A percentile compares a stretch with the other conserved stretches of the same genome.
Conservation (phyloP, 108 stramenopile species). For the Nannochloropsis gaditana region DNA sequence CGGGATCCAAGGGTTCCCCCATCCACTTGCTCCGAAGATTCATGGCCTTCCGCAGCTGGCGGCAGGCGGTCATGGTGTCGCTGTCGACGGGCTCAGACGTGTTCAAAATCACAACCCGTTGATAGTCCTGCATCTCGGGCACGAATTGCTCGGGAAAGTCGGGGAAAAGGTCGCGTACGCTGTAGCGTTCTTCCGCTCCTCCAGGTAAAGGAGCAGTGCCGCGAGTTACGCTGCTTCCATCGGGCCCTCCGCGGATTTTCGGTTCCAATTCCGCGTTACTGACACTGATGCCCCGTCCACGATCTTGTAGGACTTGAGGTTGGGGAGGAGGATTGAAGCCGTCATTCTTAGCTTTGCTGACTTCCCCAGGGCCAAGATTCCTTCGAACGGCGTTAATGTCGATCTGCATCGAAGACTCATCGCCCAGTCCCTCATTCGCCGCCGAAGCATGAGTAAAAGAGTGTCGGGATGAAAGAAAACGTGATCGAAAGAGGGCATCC, state of each 20-base stretch:
- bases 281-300: neutral
- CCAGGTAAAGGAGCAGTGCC: neutral
- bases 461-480: neutral
- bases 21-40: slow-evolving; percentile 1
- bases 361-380: neutral
- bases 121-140: slow-evolving; percentile 7
- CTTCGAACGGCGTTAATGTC: neutral
- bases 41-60: neutral
- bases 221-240: neutral
- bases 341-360: neutral
- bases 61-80: slow-evolving; percentile 20
- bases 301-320: neutral
- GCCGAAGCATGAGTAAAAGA: neutral
- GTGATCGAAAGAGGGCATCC: neutral
- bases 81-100: slow-evolving; percentile 1
- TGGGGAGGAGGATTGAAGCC: neutral
- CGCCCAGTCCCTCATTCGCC: neutral
- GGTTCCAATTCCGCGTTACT: neutral
- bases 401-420: neutral
- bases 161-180: slow-evolving; percentile 16
- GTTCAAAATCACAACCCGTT: slow-evolving; percentile 17
- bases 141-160: neutral
- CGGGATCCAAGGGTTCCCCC: slow-evolving; percentile 8
- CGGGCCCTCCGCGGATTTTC: neutral
- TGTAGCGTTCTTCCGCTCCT: slow-evolving; percentile 1